A percentile compares a stretch with the other conserved stretches of the same genome.
These are phyloP conservation scores for Rhodamnia argentea DNA, from an alignment of 345 rosid genomes.

Conservation along the genomic window DNA sequence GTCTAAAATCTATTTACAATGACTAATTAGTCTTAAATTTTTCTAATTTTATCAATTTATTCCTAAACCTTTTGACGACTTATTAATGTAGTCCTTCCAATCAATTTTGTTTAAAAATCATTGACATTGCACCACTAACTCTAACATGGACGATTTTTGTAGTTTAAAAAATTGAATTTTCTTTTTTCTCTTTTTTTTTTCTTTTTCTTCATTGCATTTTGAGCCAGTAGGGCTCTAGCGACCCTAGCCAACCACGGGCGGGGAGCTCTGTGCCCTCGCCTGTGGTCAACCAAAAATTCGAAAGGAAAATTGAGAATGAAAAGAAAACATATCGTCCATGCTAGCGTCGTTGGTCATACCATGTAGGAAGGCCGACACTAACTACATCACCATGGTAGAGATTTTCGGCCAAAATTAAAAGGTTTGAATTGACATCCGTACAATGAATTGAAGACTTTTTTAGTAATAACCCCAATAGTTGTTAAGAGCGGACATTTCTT, in stretches of 20 bases:
- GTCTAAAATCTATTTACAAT: not conserved
- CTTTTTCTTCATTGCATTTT: not conserved
- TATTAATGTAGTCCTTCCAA: not conserved
- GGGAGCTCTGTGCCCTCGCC: no score
- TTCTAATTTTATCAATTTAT: not conserved
- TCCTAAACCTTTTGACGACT: not conserved
- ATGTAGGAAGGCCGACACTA: fast-evolving
- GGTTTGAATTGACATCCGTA: not conserved
- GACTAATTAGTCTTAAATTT: not conserved
- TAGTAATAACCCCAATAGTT: no score
- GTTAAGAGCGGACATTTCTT: no score
- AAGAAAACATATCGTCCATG: no score
- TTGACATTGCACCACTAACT: fast-evolving
- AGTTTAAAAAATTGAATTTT: no score
- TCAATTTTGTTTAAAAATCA: not conserved
- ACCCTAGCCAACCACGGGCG: not conserved
- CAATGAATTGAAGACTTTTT: not conserved
- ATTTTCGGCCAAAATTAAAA: not conserved
- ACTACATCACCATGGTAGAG: not conserved
- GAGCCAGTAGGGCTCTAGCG: no score
- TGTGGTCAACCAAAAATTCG: no score
- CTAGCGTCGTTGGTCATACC: fast-evolving
- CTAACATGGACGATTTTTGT: not conserved
- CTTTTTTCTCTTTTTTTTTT: not conserved
- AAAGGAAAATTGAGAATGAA: no score